Evolutionary conservation across 1,139 yeast species (phyloP), one percentile per base, ranked within the genome.

Genomic region (Kurtzmaniella quercitrusa): DNA sequence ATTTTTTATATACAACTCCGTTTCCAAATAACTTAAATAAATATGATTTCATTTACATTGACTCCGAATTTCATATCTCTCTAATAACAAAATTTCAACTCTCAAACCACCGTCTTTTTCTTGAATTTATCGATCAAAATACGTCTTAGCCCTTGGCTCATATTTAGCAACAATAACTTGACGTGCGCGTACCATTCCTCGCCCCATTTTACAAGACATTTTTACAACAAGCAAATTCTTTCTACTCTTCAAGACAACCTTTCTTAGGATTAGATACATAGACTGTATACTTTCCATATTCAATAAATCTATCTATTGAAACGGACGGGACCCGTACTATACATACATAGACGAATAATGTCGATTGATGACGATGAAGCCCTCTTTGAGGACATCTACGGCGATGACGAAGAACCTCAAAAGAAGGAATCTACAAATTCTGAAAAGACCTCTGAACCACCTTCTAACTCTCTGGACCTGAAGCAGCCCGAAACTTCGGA

Each of bases 301-400:
- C 45, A 42, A 42, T 42, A 42, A 36, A 36, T 18, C 17, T 26
- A 36, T 22, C 26, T 33, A 30, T 28, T 33, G 35, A 18, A 34
- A 17, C 41, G 7, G 16, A 17, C 30, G 30, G 30, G 9, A 14
- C 6, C 26, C 26, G 26, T 20, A 21, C 30, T 15, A 32, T 37
- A 40, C 39, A 42, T 39, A 36, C 32, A 42, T 39, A 36, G 32
- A 42, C 38, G 23, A 16, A 30, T 15, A 17, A 41, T 42, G 45
- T 42, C 45, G 6, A 39, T 19, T 33, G 45, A 42, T n/a, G 45
- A 42, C 32, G 45, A 42, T 23, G 45, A 42, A 38, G 43, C 42
- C 19, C 45, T 42, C 23, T 42, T 42, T 40, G 45, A 42, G 28
- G 45, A 42, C 19, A 38, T 42, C 26, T 42, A 42, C 14, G 37